These are phyloP conservation scores for Metschnikowia amazonensis DNA, from an alignment of 805 yeast genomes.

Conservation along the genomic window DNA sequence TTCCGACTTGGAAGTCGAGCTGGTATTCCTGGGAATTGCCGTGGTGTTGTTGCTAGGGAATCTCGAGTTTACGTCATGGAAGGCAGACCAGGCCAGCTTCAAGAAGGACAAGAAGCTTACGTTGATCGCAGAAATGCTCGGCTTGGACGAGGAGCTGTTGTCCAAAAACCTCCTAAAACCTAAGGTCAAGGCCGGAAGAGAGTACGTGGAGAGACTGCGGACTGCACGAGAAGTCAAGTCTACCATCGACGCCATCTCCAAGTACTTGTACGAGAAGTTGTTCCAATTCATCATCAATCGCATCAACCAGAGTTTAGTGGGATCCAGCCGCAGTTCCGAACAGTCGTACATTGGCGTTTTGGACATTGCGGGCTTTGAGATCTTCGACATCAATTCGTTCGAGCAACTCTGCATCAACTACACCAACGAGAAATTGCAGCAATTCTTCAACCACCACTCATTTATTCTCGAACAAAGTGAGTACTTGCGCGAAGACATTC, in stretches of 20 bases:
- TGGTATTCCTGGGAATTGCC: slow-evolving; percentile 66
- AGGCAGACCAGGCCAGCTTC: slow-evolving; percentile 73
- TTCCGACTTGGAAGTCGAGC: slow-evolving; percentile 46
- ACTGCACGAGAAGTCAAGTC: slow-evolving; percentile 76
- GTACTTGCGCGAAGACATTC: slow-evolving; percentile 54
- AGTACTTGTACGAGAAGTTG: slow-evolving; percentile 77
- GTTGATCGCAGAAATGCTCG: slow-evolving; percentile 57
- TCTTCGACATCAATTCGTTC: slow-evolving; percentile 53
- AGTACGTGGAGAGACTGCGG: slow-evolving; percentile 74
- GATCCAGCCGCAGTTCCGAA: slow-evolving; percentile 12
- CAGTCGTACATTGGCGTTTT: slow-evolving; percentile 51
- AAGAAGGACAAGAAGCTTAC: slow-evolving; percentile 48
- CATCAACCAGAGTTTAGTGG: slow-evolving; percentile 62
- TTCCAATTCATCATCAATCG: slow-evolving; percentile 73
- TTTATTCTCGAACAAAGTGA: slow-evolving; percentile 60
- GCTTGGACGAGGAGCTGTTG: slow-evolving; percentile 49
- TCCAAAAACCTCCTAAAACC: slow-evolving; percentile 68
- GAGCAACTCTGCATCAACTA: slow-evolving; percentile 60
- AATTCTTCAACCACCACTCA: slow-evolving; percentile 59
- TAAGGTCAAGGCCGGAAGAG: slow-evolving; percentile 87
- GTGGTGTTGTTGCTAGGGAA: slow-evolving; percentile 84
- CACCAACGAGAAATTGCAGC: slow-evolving; percentile 59
- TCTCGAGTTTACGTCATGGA: slow-evolving; percentile 61
- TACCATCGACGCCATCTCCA: slow-evolving; percentile 82
- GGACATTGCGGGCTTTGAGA: slow-evolving; percentile 62